phyloP scores from a whole-genome alignment of 2,329 filamentous ascomycete species.

The Pseudogymnoascus sp. region DNA sequence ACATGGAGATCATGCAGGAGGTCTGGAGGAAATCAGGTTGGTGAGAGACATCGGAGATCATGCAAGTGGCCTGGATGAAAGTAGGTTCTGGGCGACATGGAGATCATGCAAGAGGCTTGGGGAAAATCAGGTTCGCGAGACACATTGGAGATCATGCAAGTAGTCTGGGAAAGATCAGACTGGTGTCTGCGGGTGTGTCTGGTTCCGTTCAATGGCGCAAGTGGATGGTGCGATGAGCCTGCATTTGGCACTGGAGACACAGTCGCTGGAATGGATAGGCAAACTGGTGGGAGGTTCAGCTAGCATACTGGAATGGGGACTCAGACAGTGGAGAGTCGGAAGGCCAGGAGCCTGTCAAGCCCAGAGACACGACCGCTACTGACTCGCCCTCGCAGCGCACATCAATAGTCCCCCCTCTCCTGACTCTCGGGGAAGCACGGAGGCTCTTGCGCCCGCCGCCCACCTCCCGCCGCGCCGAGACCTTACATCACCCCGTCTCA shows the following conservation, averaged over 20 bases:
- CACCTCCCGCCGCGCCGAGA: neutral
- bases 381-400: neutral
- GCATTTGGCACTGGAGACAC: neutral
- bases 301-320: neutral
- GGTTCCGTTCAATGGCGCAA: neutral
- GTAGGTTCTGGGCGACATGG: neutral
- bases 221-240: neutral
- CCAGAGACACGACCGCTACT: neutral
- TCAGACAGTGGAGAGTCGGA: neutral
- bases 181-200: neutral
- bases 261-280: neutral
- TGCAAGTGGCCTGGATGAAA: neutral
- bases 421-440: slow-evolving; percentile 1
- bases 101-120: neutral
- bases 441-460: neutral
- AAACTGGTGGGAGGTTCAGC: neutral
- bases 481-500: neutral
- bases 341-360: neutral
- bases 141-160: no score
- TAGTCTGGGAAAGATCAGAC: no score
- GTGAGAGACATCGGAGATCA: neutral
- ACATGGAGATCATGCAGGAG: neutral
- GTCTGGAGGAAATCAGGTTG: neutral
- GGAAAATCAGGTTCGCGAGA: neutral
- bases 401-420: neutral